phyloP scores from a whole-genome alignment of 2,329 filamentous ascomycete species.

The Aspergillus cejpii region DNA sequence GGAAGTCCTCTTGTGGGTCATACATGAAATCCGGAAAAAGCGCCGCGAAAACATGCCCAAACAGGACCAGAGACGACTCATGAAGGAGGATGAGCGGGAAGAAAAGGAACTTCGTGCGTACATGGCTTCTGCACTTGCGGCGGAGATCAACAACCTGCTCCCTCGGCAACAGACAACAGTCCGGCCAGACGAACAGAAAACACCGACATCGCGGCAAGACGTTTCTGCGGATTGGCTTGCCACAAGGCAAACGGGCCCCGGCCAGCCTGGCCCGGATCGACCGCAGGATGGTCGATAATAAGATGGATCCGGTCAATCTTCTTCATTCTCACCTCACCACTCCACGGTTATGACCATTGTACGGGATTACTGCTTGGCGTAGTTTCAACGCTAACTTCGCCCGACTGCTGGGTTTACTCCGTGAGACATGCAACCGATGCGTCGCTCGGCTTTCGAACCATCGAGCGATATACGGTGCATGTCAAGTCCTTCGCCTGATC shows the following conservation, averaged over 20 bases:
- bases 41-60: constrained; percentile 79
- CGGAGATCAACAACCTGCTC: constrained; percentile 41
- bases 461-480: not conserved
- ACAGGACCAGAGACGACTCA: constrained; percentile 52
- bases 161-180: constrained; percentile 23
- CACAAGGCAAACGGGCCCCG: constrained; percentile 24
- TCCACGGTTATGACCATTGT: not conserved
- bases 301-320: not conserved
- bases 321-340: not conserved
- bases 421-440: not conserved
- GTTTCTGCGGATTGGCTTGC: constrained; percentile 30
- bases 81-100: constrained; percentile 46
- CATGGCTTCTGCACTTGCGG: constrained; percentile 41
- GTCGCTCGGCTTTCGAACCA: not conserved
- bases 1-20: constrained; percentile 82
- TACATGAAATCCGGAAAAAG: constrained; percentile 81
- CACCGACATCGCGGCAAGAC: constrained; percentile 34
- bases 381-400: not conserved
- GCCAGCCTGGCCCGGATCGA: constrained; percentile 31
- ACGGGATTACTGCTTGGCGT: not conserved
- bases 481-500: not conserved
- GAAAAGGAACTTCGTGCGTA: constrained; percentile 43
- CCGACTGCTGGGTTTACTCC: not conserved
- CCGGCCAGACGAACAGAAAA: constrained; percentile 38
- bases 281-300: constrained; percentile 29